A percentile compares a stretch with the other conserved stretches of the same genome.
Conservation (phyloP, 2,329 filamentous ascomycete genomes). For the Aspergillus texensis region DNA sequence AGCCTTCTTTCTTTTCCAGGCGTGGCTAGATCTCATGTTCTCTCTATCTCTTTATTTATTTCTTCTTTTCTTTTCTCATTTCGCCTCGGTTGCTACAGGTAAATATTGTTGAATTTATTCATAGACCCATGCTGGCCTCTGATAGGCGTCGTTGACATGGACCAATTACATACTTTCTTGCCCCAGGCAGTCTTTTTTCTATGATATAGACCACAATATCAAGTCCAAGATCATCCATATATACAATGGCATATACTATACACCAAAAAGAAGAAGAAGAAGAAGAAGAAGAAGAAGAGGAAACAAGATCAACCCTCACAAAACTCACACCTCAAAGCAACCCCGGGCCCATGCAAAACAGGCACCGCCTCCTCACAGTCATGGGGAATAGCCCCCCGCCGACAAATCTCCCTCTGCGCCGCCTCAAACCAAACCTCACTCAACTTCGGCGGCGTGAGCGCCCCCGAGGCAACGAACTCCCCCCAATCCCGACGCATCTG, state of each 20-base stretch:
- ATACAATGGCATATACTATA: background rate
- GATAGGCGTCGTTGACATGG: constrained; percentile 10
- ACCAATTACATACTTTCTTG: background rate
- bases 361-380: constrained; percentile 22
- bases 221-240: background rate
- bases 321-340: constrained; percentile 23
- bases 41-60: constrained; percentile 8
- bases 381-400: constrained; percentile 26
- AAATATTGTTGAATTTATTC: constrained; percentile 5
- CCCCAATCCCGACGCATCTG: constrained; percentile 27
- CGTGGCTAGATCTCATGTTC: constrained; percentile 29
- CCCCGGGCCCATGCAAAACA: constrained; percentile 24
- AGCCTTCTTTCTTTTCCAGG: constrained; percentile 16
- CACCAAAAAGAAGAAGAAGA: background rate
- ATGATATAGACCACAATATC: background rate
- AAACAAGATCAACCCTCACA: constrained; percentile 15
- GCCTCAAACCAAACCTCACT: constrained; percentile 29
- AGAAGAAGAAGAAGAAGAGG: background rate
- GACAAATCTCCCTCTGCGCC: constrained; percentile 24
- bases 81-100: constrained; percentile 3
- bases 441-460: constrained; percentile 11
- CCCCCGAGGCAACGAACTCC: constrained; percentile 14
- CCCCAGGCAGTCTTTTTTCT: background rate
- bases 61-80: constrained; percentile 5
- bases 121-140: constrained; percentile 12